A percentile compares a stretch with the other conserved stretches of the same genome.
These are phyloP conservation scores for Excoecaria cochinchinensis DNA, from an alignment of 345 rosid species.

Conservation along the genomic window DNA sequence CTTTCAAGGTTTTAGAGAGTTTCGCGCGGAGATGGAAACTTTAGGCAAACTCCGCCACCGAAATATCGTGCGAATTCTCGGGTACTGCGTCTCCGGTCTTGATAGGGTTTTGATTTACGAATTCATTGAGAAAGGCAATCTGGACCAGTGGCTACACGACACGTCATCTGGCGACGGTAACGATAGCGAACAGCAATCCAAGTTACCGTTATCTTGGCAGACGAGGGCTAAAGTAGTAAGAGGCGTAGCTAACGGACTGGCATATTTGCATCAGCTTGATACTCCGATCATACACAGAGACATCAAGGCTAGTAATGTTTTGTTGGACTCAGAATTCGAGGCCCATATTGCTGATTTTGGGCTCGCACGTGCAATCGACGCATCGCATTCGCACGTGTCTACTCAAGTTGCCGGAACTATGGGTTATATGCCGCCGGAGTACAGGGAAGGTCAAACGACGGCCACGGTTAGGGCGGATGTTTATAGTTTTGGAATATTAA, in stretches of 20 bases:
- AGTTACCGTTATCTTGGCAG: constrained; percentile 49
- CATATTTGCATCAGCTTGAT: constrained; percentile 60
- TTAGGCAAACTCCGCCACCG: constrained; percentile 55
- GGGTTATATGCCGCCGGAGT: constrained; percentile 99
- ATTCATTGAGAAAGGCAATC: constrained; percentile 65
- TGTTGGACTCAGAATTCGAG: constrained; percentile 53
- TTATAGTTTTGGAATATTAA: constrained; percentile 76
- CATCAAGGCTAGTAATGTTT: constrained; percentile 76
- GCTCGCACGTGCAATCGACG: constrained; percentile 53
- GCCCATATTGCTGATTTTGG: constrained; percentile 89
- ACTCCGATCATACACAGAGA: constrained; percentile 83
- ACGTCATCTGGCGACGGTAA: not conserved
- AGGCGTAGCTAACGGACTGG: constrained; percentile 70
- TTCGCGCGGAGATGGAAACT: constrained; percentile 88
- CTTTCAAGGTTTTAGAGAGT: constrained; percentile 84
- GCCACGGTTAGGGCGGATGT: constrained; percentile 71
- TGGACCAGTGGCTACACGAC: constrained; percentile 82
- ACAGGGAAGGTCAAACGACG: constrained; percentile 58
- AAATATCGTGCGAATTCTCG: constrained; percentile 71
- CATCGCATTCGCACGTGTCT: constrained; percentile 69
- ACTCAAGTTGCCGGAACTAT: constrained; percentile 90
- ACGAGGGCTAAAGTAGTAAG: constrained; percentile 44
- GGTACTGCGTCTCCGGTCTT: constrained; percentile 62
- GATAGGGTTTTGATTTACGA: constrained; percentile 79
- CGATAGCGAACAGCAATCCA: not conserved